Evolutionary conservation across 257 asterid species (phyloP), one percentile per base, ranked within the genome.

Genomic region (Ajuga chamaepitys): DNA sequence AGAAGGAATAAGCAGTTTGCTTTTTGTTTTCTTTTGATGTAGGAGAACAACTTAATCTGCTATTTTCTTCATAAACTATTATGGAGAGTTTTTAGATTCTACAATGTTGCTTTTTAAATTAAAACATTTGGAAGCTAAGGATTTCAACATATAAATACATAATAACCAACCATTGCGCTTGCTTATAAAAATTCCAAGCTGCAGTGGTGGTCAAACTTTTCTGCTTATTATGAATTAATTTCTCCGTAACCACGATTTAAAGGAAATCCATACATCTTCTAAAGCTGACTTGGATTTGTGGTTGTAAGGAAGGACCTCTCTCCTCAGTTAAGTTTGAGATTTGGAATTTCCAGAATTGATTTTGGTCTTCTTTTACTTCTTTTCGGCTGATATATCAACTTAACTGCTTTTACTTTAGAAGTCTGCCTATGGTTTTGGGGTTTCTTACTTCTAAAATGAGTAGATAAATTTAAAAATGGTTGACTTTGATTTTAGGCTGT

Each of bases 401-500:
- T 66, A 12, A 7, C 8, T n/a, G 28, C 63, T 35, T 35, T 55
- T 71, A 8, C 52, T 47, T 41, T 24, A 40, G 16, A 58, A 18
- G 34, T 34, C n/a, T n/a, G 3, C 26, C 30, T 12, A 9, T 13
- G 18, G 20, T 26, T 50, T 57, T 51, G 48, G 7, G 12, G 16
- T 22, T 53, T 62, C 61, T 67, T 66, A 26, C 51, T 63, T 41
- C 22, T 41, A 26, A 21, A 53, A n/a, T 44, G 17, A 46, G 58
- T 46, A 40, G 26, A 34, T 48, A 30, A 50, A 24, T 67, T 58
- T n/a, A n/a, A 9, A 67, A 21, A 38, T 40, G 35, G 21, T 48
- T 52, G 63, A 37, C 32, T 18, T 60, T 67, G 74, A 44, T 74
- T 57, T 32, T 70, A 89, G 97, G 79, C 96, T 66, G 66, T 93